These are phyloP conservation scores for Ogataea pini DNA, from an alignment of 805 yeast genomes.

Conservation along the genomic window DNA sequence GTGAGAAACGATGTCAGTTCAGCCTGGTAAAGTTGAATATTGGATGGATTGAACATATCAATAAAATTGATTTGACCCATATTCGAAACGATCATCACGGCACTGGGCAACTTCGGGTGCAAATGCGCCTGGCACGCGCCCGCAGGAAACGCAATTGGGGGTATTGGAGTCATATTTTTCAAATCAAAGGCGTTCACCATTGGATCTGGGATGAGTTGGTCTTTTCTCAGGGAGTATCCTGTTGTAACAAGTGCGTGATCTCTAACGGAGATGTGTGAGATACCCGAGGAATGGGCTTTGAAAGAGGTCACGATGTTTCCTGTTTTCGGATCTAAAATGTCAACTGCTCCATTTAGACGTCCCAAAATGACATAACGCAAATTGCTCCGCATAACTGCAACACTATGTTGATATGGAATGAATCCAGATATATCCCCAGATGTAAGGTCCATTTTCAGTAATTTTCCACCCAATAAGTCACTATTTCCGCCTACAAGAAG, in stretches of 20 bases:
- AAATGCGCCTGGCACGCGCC: conserved; percentile 84
- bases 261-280: conserved; percentile 64
- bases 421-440: conserved; percentile 39
- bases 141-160: conserved; percentile 85
- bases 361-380: conserved; percentile 61
- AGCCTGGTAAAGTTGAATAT: conserved; percentile 64
- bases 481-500: conserved; percentile 45
- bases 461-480: conserved; percentile 29
- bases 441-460: conserved; percentile 45
- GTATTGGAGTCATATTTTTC: conserved; percentile 63
- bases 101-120: conserved; percentile 84
- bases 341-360: conserved; percentile 58
- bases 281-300: conserved; percentile 57
- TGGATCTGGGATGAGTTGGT: conserved; percentile 66
- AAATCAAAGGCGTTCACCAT: conserved; percentile 81
- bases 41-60: conserved; percentile 79
- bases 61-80: conserved; percentile 84
- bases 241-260: conserved; percentile 75
- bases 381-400: conserved; percentile 50
- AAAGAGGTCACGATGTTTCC: conserved; percentile 51
- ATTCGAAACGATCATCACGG: conserved; percentile 69
- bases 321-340: conserved; percentile 59
- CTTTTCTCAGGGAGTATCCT: conserved; percentile 71
- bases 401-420: conserved; percentile 44
- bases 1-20: conserved; percentile 50